Evolutionary conservation across 202 grass and related monocot genomes (phyloP).

Genomic region (Setaria italica): DNA sequence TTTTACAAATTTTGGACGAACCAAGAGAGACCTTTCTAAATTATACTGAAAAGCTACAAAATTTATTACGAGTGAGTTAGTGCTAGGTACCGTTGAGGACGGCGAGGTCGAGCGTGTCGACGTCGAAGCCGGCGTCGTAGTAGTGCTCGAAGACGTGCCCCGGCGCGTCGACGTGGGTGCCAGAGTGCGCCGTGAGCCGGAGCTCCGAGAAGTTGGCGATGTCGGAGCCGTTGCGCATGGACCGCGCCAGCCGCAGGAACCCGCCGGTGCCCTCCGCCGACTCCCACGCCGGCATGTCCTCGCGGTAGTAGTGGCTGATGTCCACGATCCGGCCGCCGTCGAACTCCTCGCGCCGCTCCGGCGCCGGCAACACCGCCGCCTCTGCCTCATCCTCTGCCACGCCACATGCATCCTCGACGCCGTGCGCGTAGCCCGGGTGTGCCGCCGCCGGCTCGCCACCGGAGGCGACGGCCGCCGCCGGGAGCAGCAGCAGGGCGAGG

Average conservation of each 20-base stretch:
- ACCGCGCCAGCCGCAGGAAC: constrained; percentile 67
- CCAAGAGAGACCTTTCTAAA: neutral
- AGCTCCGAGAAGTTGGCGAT: constrained; percentile 79
- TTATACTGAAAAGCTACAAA: constrained; percentile 7
- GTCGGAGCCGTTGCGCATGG: constrained; percentile 82
- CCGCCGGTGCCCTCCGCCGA: constrained; percentile 58
- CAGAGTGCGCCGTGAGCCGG: constrained; percentile 67
- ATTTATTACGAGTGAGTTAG: neutral
- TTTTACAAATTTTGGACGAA: neutral
- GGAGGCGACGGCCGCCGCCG: neutral
- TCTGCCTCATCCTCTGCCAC: neutral
- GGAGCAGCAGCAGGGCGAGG: constrained; percentile 23
- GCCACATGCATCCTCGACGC: constrained; percentile 28
- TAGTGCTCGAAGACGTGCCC: constrained; percentile 86
- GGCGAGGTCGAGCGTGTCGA: constrained; percentile 84
- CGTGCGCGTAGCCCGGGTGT: constrained; percentile 46
- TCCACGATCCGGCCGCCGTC: constrained; percentile 66
- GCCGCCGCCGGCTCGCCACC: constrained; percentile 1
- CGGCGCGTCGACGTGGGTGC: constrained; percentile 89
- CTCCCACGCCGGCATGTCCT: constrained; percentile 68
- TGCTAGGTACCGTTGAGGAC: constrained; percentile 60
- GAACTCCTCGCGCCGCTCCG: constrained; percentile 65
- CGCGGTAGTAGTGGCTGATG: constrained; percentile 80
- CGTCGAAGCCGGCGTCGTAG: constrained; percentile 80
- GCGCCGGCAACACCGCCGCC: neutral